Base-by-base conservation (phyloP, 768 basidiomycete genomes). In the Amanita exitialis region DNA sequence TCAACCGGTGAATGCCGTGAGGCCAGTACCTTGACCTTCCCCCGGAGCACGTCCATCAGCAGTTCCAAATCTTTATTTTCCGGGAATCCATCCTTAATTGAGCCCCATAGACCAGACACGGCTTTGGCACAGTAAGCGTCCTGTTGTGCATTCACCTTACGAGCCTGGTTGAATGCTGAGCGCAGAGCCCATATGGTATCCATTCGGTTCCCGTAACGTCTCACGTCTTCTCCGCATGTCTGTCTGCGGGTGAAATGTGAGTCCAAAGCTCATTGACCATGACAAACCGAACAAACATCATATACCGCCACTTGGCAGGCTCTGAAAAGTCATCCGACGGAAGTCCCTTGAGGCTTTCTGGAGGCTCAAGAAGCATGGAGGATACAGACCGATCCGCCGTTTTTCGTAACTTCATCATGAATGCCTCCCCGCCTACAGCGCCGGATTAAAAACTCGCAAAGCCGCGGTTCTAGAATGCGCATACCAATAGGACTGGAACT, bases 321-420 rank as follows among this genome's bases (percentile, higher is more conserved):
- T 66, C 53, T 34, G 27, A 42, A 13, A 68, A 59, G 46, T 62
- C 56, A 48, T 74, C 69, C 1, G 62, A 58, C 7, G 61, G 57
- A 27, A 68, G 79, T 49, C 69, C 69, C 47, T 78, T 66, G 56
- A 93, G 69, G 12, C 69, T 71, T 60, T 78, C 77, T 1, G 90
- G 90, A 36, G 90, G 86, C 42, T 96, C 92, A 34, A 96, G 70
- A 9, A 92, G 62, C 86, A 91, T 90, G 6, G 87, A 86, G 3
- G 78, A 75, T 1, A 89, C 76, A 0, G 89, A 85, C 20, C 82
- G 78, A 55, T 90, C 86, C 35, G 72, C 62, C 1, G 90, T 90
- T 61, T 78, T 80, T 16, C 94, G 79, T 21, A 90, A 71, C 64
- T 96, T 96, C 59, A 94, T 75, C 59, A 89, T 74, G 60, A 90